These are phyloP conservation scores for Suillus americanus DNA, from an alignment of 768 basidiomycete species.

Conservation along the genomic window DNA sequence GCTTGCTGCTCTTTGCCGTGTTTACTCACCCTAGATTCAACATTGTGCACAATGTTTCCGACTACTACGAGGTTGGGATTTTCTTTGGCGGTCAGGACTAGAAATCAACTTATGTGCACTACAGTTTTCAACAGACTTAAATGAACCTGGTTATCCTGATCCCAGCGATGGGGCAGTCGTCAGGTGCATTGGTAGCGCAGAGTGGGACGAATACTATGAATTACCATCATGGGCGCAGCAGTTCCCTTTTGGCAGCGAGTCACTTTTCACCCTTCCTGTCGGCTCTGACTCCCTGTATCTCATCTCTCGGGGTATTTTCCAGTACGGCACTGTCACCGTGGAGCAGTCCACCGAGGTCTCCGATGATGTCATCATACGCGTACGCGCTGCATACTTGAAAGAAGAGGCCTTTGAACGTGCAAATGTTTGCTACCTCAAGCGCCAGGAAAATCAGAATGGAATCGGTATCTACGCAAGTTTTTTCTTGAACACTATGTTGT, in stretches of 20 bases:
- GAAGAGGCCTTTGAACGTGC: slow-evolving; percentile 24
- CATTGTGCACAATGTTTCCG: slow-evolving; percentile 2
- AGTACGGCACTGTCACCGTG: slow-evolving; percentile 21
- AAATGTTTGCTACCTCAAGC: slow-evolving; percentile 31
- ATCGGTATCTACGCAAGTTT: slow-evolving; percentile 39
- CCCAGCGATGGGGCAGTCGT: slow-evolving; percentile 18
- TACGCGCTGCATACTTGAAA: slow-evolving; percentile 30
- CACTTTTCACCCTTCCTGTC: slow-evolving; percentile 31
- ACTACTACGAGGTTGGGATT: slow-evolving; percentile 1
- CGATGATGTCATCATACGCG: slow-evolving; percentile 23
- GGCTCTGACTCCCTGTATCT: slow-evolving; percentile 32
- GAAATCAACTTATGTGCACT: slow-evolving; percentile 3
- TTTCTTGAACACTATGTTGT: neutral
- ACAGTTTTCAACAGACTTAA: slow-evolving; percentile 9
- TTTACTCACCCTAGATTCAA: neutral
- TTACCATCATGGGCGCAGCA: slow-evolving; percentile 18
- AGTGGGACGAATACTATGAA: slow-evolving; percentile 17
- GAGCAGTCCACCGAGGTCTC: slow-evolving; percentile 14
- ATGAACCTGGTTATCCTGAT: slow-evolving; percentile 6
- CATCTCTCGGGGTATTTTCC: slow-evolving; percentile 32
- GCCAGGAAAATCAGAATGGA: slow-evolving; percentile 27
- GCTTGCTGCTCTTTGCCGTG: slow-evolving; percentile 12
- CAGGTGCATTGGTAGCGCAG: slow-evolving; percentile 7
- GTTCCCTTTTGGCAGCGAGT: slow-evolving; percentile 18
- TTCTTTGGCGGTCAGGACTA: neutral